Conservation (phyloP, 2,329 filamentous ascomycete species). For the Aureobasidium uvarum region DNA sequence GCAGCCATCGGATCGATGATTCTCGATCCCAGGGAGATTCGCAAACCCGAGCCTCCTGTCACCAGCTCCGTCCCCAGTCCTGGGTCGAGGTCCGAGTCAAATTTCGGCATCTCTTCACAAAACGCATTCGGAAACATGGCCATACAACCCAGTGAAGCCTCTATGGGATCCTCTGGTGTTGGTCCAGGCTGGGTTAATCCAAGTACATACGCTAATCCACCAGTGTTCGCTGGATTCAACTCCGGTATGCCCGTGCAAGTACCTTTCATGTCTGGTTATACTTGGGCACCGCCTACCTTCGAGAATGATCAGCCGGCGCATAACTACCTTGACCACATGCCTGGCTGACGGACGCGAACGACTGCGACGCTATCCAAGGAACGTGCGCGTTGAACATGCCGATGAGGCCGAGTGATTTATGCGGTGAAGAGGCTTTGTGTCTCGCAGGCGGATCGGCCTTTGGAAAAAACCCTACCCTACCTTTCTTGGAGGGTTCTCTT, state of each 20-base stretch:
- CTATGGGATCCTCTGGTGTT: neutral
- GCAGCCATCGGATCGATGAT: conserved; percentile 34
- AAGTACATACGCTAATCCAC: neutral
- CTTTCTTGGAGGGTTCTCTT: neutral
- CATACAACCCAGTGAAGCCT: neutral
- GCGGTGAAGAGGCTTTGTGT: neutral
- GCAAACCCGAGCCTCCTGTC: neutral
- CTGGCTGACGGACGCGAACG: neutral
- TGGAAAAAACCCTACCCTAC: neutral
- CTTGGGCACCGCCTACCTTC: conserved; percentile 1
- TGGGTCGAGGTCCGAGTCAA: neutral
- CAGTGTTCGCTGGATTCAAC: neutral
- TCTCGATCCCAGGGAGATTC: conserved; percentile 16
- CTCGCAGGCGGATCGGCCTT: neutral
- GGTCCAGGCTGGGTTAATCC: conserved; percentile 1
- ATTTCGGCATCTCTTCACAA: neutral
- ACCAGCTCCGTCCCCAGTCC: neutral
- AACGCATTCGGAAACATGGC: neutral
- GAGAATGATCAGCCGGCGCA: neutral
- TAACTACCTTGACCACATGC: conserved; percentile 4
- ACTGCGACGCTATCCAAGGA: neutral
- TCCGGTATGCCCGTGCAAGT: neutral
- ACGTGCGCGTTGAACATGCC: neutral
- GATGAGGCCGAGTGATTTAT: neutral
- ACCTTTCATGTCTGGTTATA: conserved; percentile 9